phyloP scores from a whole-genome alignment of 2,329 filamentous ascomycete species.

The Knoxdaviesia capensis region DNA sequence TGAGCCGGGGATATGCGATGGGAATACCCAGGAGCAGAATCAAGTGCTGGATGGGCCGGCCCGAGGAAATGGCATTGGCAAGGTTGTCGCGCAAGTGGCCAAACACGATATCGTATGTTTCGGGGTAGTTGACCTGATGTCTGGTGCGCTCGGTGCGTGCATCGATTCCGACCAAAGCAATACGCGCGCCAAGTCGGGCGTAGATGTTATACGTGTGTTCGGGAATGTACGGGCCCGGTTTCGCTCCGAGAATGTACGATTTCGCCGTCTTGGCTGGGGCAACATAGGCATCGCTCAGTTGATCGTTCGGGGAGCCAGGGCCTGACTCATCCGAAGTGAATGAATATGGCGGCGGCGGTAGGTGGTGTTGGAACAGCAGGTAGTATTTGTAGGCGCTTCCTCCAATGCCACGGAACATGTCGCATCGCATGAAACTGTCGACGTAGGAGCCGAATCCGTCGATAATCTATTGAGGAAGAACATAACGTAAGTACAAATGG shows the following conservation, averaged over 20 bases:
- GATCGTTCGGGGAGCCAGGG: conserved; percentile 15
- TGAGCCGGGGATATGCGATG: conserved; percentile 73
- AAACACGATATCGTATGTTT: conserved; percentile 75
- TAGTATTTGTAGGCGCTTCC: conserved; percentile 96
- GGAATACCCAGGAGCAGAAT: conserved; percentile 76
- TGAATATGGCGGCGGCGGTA: conserved; percentile 67
- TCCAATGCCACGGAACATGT: conserved; percentile 82
- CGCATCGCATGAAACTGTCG: conserved; percentile 79
- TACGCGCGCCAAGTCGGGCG: conserved; percentile 59
- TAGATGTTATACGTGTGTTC: conserved; percentile 78
- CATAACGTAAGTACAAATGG: too few relatives aligned
- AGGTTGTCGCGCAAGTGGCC: conserved; percentile 57
- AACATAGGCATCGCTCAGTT: conserved; percentile 59
- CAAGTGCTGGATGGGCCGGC: conserved; percentile 70
- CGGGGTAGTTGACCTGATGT: conserved; percentile 85
- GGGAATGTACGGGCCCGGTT: conserved; percentile 72
- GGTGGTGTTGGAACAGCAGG: conserved; percentile 89
- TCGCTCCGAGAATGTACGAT: conserved; percentile 53
- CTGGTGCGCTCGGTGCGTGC: conserved; percentile 87
- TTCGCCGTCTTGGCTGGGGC: conserved; percentile 35
- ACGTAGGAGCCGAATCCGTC: conserved; percentile 89
- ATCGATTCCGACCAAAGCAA: conserved; percentile 77
- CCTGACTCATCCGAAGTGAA: conserved; percentile 48
- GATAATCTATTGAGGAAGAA: conserved; percentile 42
- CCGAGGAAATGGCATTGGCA: conserved; percentile 38